Evolutionary conservation across 495 filamentous ascomycete species (phyloP).

Genomic region (Hypoxylon lienhwacheense): DNA sequence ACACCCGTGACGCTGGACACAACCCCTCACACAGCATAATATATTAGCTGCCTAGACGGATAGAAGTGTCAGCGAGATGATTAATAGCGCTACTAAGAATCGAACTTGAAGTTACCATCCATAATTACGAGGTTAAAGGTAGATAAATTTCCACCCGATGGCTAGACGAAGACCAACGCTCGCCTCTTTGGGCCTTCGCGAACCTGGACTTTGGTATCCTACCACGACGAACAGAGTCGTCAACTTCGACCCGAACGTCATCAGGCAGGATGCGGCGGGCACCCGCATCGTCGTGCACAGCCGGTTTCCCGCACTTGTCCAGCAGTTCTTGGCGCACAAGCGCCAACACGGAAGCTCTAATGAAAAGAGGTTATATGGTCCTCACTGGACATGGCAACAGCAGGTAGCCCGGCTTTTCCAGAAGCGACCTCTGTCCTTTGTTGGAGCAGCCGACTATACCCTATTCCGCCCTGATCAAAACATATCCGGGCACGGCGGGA

Average conservation of each 20-base stretch:
- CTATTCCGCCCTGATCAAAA: slow-evolving; percentile 15
- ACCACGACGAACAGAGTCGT: slow-evolving; percentile 29
- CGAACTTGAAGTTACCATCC: too few relatives aligned
- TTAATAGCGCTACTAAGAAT: too few relatives aligned
- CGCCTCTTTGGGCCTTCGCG: slow-evolving; percentile 18
- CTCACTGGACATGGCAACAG: slow-evolving; percentile 21
- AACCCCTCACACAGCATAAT: too few relatives aligned
- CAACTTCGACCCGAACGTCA: slow-evolving; percentile 13
- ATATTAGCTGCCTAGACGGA: too few relatives aligned
- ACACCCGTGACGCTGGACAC: too few relatives aligned
- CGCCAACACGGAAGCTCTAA: slow-evolving; percentile 7
- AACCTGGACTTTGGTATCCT: slow-evolving; percentile 8
- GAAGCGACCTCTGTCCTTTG: slow-evolving; percentile 32
- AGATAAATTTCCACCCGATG: background rate
- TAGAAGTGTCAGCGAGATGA: too few relatives aligned
- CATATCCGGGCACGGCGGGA: background rate
- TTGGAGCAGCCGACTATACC: slow-evolving; percentile 19
- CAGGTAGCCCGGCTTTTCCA: slow-evolving; percentile 29
- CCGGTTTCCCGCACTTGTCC: slow-evolving; percentile 26
- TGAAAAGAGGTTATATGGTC: slow-evolving; percentile 21
- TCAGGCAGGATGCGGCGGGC: slow-evolving; percentile 19
- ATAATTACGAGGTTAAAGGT: too few relatives aligned
- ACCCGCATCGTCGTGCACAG: slow-evolving; percentile 33
- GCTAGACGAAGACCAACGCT: background rate
- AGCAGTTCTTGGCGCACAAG: slow-evolving; percentile 31